Evolutionary conservation across 768 basidiomycete species (phyloP).

Genomic region (Suillus paluster): DNA sequence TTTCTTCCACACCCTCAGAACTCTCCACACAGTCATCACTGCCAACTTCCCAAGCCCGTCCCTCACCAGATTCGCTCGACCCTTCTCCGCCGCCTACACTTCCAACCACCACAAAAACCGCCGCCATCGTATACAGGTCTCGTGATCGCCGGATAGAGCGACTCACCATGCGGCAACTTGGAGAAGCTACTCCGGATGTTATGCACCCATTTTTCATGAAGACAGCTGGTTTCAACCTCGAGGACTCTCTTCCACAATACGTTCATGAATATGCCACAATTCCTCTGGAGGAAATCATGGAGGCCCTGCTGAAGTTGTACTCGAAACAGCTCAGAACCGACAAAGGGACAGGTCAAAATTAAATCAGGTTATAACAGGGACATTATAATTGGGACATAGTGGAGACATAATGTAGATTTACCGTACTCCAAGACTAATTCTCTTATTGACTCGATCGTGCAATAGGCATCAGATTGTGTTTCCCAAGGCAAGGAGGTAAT

Average conservation of each 20-base stretch:
- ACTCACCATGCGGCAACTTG: slow-evolving; percentile 83
- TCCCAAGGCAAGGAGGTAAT: background rate
- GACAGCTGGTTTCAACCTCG: slow-evolving; percentile 80
- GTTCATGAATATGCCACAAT: slow-evolving; percentile 86
- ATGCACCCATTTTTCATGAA: slow-evolving; percentile 90
- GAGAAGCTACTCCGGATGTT: slow-evolving; percentile 87
- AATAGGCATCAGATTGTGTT: slow-evolving; percentile 13
- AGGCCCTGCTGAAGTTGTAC: slow-evolving; percentile 74
- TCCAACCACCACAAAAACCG: slow-evolving; percentile 16
- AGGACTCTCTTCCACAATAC: slow-evolving; percentile 85
- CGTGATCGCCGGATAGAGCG: slow-evolving; percentile 72
- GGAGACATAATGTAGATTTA: slow-evolving; percentile 2
- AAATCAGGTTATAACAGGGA: slow-evolving; percentile 13
- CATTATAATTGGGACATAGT: slow-evolving; percentile 4
- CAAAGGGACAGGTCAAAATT: slow-evolving; percentile 21
- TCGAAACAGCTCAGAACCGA: slow-evolving; percentile 65
- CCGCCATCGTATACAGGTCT: slow-evolving; percentile 53
- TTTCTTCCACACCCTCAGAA: no score
- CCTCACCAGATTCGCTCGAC: background rate
- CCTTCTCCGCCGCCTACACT: background rate
- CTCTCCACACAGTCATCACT: background rate
- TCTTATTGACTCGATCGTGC: background rate
- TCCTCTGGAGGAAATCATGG: slow-evolving; percentile 85
- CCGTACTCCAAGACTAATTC: background rate
- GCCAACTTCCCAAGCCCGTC: background rate